phyloP scores from a whole-genome alignment of 202 grass and related monocot genomes.

The Cymbopogon flexuosus region DNA sequence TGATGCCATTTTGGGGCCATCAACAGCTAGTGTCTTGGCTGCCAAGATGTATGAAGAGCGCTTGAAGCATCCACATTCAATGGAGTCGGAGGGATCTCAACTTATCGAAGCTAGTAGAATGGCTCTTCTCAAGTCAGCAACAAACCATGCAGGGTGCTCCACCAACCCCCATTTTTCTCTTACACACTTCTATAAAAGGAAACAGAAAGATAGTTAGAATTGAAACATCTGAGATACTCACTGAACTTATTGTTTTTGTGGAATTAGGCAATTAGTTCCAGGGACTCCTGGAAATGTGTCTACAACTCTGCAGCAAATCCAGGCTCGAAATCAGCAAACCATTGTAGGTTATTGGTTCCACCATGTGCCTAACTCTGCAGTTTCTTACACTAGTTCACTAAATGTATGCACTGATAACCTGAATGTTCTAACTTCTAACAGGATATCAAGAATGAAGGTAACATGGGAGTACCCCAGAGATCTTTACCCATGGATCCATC shows the following conservation, averaged over 20 bases:
- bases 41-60: slow-evolving; percentile 99
- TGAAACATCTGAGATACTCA: slow-evolving; percentile 1
- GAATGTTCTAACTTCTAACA: slow-evolving; percentile 28
- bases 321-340: slow-evolving; percentile 81
- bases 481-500: slow-evolving; percentile 93
- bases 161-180: background rate
- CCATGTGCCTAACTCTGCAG: slow-evolving; percentile 3
- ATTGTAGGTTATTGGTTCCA: slow-evolving; percentile 48
- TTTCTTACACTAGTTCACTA: slow-evolving; percentile 12
- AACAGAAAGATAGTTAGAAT: background rate
- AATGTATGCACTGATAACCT: slow-evolving; percentile 20
- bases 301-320: slow-evolving; percentile 87
- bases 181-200: slow-evolving; percentile 14
- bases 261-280: slow-evolving; percentile 70
- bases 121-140: slow-evolving; percentile 90
- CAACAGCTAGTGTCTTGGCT: slow-evolving; percentile 91
- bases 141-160: slow-evolving; percentile 71
- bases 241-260: background rate
- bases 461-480: slow-evolving; percentile 76
- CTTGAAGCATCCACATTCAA: slow-evolving; percentile 70
- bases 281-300: slow-evolving; percentile 74
- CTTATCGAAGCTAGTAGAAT: slow-evolving; percentile 85
- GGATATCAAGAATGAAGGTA: slow-evolving; percentile 89
- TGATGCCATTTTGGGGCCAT: slow-evolving; percentile 69
- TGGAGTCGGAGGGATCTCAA: slow-evolving; percentile 82